Conservation (phyloP, 352 stramenopile genomes). For the Pythium utonaiense region DNA sequence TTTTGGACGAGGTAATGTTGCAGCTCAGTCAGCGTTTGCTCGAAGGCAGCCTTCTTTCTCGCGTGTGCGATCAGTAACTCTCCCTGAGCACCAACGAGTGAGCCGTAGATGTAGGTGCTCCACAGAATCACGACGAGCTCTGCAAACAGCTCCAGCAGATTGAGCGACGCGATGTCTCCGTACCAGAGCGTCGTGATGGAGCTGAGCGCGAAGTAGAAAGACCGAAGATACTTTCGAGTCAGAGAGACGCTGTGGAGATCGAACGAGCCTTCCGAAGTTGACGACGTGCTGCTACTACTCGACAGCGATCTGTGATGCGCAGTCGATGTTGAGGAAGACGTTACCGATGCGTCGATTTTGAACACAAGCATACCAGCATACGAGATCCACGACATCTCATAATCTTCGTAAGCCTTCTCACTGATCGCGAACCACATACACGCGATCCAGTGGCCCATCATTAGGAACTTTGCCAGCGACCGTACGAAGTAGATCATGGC, state of each 20-base stretch:
- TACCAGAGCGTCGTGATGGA: constrained; percentile 75
- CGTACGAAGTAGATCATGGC: constrained; percentile 41
- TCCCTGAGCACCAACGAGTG: constrained; percentile 53
- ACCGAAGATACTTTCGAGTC: constrained; percentile 57
- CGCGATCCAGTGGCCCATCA: constrained; percentile 59
- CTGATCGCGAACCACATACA: constrained; percentile 56
- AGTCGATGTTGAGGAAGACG: constrained; percentile 4
- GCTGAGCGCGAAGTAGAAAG: constrained; percentile 55
- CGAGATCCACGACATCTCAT: constrained; percentile 53
- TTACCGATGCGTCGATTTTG: constrained; percentile 13
- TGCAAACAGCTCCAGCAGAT: constrained; percentile 48
- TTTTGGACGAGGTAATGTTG: constrained; percentile 74
- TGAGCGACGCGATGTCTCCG: constrained; percentile 67
- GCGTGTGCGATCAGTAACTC: constrained; percentile 49
- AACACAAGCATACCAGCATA: constrained; percentile 48
- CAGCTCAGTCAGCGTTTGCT: constrained; percentile 59
- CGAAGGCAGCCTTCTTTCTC: constrained; percentile 46
- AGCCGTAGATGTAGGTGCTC: constrained; percentile 73
- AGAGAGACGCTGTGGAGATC: constrained; percentile 34
- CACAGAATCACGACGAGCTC: constrained; percentile 55
- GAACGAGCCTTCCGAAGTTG: constrained; percentile 4
- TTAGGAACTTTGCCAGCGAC: constrained; percentile 45
- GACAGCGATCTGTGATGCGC: constrained; percentile 5
- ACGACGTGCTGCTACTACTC: constrained; percentile 3
- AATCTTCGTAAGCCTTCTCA: constrained; percentile 33